Evolutionary conservation across 306 rosid species (phyloP).

Genomic region (Arachis stenosperma): DNA sequence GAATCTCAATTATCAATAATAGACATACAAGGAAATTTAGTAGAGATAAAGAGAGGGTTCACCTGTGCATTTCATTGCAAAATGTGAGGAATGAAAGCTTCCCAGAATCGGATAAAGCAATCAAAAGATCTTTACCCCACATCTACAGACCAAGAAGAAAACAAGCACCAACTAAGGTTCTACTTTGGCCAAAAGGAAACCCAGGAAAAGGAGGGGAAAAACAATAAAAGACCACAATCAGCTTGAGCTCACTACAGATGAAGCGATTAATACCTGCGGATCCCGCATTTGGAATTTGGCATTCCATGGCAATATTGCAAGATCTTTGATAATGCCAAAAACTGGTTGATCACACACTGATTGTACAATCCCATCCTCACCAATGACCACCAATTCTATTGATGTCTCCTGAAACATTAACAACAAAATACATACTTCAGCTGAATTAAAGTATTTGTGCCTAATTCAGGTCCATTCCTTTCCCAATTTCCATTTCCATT

Average conservation of each 20-base stretch:
- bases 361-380: slow-evolving; percentile 79
- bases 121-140: slow-evolving; percentile 81
- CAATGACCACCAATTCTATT: slow-evolving; percentile 78
- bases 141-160: slow-evolving; percentile 50
- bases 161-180: slow-evolving; percentile 21
- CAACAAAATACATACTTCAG: slow-evolving; percentile 22
- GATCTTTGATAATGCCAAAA: slow-evolving; percentile 86
- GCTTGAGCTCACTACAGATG: background rate
- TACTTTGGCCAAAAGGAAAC: background rate
- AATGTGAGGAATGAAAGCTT: slow-evolving; percentile 89
- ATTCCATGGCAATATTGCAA: slow-evolving; percentile 85
- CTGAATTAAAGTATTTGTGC: slow-evolving; percentile 3
- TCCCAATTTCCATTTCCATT: background rate
- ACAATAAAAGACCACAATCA: background rate
- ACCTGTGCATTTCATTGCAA: slow-evolving; percentile 98
- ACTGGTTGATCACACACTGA: slow-evolving; percentile 92
- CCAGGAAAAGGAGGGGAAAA: background rate
- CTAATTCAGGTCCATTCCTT: background rate
- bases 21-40: slow-evolving; percentile 8
- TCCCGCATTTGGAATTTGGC: slow-evolving; percentile 56
- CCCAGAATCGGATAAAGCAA: slow-evolving; percentile 93
- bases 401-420: slow-evolving; percentile 74
- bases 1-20: slow-evolving; percentile 15
- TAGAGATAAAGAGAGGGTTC: background rate
- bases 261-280: slow-evolving; percentile 54